Evolutionary conservation across 768 basidiomycete genomes (phyloP).

Genomic region (Xerocomellus intermedius): DNA sequence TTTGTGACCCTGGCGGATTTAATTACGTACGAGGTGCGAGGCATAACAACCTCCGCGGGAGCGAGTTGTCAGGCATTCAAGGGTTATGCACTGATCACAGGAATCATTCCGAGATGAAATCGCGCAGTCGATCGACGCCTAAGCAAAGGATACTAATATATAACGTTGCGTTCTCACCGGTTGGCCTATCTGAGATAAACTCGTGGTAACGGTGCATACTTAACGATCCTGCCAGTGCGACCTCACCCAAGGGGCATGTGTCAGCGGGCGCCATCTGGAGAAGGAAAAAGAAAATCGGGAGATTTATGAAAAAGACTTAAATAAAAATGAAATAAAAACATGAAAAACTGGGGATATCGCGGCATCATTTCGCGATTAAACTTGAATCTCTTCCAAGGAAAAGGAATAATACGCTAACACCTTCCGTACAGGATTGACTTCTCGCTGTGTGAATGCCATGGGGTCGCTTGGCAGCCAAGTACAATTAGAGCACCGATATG

Average conservation of each 20-base stretch:
- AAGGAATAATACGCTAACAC: constrained; percentile 19
- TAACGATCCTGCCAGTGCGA: constrained; percentile 28
- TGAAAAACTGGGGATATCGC: constrained; percentile 16
- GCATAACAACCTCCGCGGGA: constrained; percentile 8
- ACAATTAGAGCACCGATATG: constrained; percentile 2
- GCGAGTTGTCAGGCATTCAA: constrained; percentile 5
- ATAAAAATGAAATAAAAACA: neutral
- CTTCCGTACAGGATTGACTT: constrained; percentile 23
- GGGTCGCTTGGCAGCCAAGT: neutral
- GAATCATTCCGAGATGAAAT: constrained; percentile 22
- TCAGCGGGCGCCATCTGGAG: constrained; percentile 11
- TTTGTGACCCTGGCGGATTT: constrained; percentile 4
- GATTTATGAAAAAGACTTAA: neutral
- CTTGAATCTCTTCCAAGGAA: constrained; percentile 14
- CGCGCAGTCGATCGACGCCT: constrained; percentile 27
- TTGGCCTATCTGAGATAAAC: constrained; percentile 27
- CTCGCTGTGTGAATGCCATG: constrained; percentile 9
- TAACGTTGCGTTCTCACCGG: constrained; percentile 16
- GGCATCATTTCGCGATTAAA: constrained; percentile 20
- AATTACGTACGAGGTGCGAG: constrained; percentile 12
- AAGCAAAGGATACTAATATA: constrained; percentile 3
- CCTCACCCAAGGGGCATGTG: constrained; percentile 27
- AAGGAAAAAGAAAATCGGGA: neutral
- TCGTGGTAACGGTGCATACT: constrained; percentile 27
- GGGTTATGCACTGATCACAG: constrained; percentile 8